These are phyloP conservation scores for Penicillium sp. DNA, from an alignment of 2,329 filamentous ascomycete species.

Conservation along the genomic window DNA sequence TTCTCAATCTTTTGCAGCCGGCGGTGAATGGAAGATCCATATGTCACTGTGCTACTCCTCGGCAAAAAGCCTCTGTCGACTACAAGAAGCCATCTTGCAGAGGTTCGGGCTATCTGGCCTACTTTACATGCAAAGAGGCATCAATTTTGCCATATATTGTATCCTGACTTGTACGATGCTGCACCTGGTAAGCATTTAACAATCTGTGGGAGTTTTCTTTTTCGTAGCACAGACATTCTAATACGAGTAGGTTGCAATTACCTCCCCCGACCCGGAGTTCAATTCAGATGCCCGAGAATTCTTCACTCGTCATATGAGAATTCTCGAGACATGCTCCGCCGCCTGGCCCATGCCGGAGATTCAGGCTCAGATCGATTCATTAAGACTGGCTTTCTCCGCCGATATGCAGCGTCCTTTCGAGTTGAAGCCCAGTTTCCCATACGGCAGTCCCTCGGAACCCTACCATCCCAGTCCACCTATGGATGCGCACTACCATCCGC, in stretches of 20 bases:
- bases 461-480: conserved; percentile 55
- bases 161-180: conserved; percentile 86
- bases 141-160: conserved; percentile 91
- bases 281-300: conserved; percentile 77
- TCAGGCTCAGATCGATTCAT: conserved; percentile 77
- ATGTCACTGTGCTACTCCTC: conserved; percentile 79
- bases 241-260: conserved; percentile 67
- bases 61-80: conserved; percentile 72
- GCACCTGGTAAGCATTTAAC: conserved; percentile 63
- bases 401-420: conserved; percentile 78
- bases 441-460: conserved; percentile 64
- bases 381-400: conserved; percentile 83
- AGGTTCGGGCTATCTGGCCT: conserved; percentile 70
- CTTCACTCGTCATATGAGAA: conserved; percentile 87
- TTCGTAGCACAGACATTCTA: background rate
- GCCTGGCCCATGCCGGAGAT: conserved; percentile 85
- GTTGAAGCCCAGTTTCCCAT: conserved; percentile 77
- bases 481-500: conserved; percentile 43
- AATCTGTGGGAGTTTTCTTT: background rate
- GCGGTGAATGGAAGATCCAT: conserved; percentile 75
- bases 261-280: conserved; percentile 81
- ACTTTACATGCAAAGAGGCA: conserved; percentile 83
- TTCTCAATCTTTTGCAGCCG: conserved; percentile 60
- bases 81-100: conserved; percentile 74
- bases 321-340: conserved; percentile 73